Evolutionary conservation across 2,329 filamentous ascomycete genomes (phyloP).

Genomic region (Aspergillus sp.): DNA sequence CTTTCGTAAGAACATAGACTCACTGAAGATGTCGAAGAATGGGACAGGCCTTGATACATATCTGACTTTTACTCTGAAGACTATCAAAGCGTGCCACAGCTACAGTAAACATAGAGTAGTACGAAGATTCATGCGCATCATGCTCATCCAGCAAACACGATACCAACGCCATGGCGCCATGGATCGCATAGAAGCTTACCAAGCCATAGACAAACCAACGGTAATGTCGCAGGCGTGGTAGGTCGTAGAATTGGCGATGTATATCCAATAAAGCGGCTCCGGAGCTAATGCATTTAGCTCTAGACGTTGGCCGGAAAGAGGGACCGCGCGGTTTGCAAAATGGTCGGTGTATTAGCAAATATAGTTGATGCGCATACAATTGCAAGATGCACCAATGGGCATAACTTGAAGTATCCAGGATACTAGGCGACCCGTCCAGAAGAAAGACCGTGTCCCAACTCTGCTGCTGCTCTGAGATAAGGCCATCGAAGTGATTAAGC

Average conservation of each 20-base stretch:
- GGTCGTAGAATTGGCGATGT: slow-evolving; percentile 16
- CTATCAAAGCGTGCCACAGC: not conserved
- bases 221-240: slow-evolving; percentile 15
- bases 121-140: not conserved
- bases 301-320: slow-evolving; percentile 4
- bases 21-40: slow-evolving; percentile 6
- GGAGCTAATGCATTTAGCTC: slow-evolving; percentile 15
- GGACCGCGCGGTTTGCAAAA: slow-evolving; percentile 8
- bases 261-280: slow-evolving; percentile 14
- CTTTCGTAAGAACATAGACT: not conserved
- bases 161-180: slow-evolving; percentile 19
- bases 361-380: slow-evolving; percentile 24
- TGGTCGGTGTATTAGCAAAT: slow-evolving; percentile 22
- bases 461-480: slow-evolving; percentile 11
- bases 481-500: slow-evolving; percentile 7
- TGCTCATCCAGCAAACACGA: slow-evolving; percentile 11
- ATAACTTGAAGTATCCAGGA: slow-evolving; percentile 15
- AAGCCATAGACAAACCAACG: slow-evolving; percentile 20
- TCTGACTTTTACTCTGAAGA: not conserved
- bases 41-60: slow-evolving; percentile 2
- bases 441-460: slow-evolving; percentile 14
- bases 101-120: not conserved
- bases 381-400: slow-evolving; percentile 25
- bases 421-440: slow-evolving; percentile 9
- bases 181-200: slow-evolving; percentile 20